phyloP scores from a whole-genome alignment of 78 protist genomes.

The Chrysochromulina tobinii region DNA sequence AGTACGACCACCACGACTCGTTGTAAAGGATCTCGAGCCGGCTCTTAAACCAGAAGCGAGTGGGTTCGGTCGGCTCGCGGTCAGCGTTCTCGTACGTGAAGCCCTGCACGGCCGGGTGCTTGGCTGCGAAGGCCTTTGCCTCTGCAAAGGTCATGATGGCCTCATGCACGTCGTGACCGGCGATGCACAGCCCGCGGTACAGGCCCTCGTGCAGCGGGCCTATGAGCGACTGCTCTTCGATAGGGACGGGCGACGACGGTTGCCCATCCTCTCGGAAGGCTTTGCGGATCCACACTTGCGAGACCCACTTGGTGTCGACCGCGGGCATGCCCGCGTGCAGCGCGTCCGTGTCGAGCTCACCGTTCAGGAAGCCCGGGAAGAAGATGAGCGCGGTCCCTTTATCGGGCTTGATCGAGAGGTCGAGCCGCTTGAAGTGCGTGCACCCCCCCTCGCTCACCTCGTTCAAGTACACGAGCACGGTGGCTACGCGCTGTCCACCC shows the following conservation, averaged over 20 bases:
- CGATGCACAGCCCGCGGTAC: background rate
- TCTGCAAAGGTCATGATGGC: background rate
- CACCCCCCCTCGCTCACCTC: too few relatives aligned
- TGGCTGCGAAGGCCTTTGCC: background rate
- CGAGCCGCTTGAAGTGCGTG: too few relatives aligned
- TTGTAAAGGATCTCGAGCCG: background rate
- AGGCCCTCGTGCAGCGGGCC: constrained; percentile 25
- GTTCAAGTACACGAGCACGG: too few relatives aligned
- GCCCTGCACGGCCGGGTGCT: background rate
- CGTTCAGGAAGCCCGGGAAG: constrained; percentile 3
- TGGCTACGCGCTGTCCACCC: constrained; percentile 12
- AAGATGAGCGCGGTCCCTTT: background rate
- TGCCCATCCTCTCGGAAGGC: background rate
- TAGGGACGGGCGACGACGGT: background rate
- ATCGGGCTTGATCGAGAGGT: background rate
- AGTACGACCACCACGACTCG: constrained; percentile 3
- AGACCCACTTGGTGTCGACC: constrained; percentile 7
- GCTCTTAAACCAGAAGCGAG: background rate
- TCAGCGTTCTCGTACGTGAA: background rate
- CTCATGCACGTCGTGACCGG: background rate
- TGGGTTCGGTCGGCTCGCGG: background rate
- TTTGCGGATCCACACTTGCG: constrained; percentile 22
- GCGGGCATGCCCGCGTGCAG: constrained; percentile 2
- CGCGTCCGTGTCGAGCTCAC: constrained; percentile 7
- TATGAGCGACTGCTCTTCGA: background rate